Evolutionary conservation across 2,329 filamentous ascomycete species (phyloP).

Genomic region (Trematosphaeria pertusa): DNA sequence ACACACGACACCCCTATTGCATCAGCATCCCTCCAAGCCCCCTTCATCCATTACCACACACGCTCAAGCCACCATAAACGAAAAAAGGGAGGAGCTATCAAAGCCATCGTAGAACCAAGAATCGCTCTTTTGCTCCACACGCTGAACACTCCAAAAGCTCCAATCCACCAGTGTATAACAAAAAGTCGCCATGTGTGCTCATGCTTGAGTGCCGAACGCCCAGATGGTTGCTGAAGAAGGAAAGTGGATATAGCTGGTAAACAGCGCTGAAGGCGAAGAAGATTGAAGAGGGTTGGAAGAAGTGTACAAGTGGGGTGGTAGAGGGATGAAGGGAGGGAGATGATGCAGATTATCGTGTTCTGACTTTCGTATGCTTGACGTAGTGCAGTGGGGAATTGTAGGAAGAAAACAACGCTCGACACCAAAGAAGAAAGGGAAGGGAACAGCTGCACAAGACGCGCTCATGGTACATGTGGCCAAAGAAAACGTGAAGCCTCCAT

Average conservation of each 20-base stretch:
- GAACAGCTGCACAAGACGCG: conserved; percentile 13
- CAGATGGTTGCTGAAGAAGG: conserved; percentile 7
- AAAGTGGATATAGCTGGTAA: neutral
- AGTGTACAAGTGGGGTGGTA: conserved; percentile 9
- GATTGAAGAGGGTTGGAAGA: conserved; percentile 13
- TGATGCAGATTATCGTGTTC: conserved; percentile 4
- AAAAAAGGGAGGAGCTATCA: conserved; percentile 24
- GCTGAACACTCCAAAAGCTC: conserved; percentile 12
- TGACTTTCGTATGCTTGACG: neutral
- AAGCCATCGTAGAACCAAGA: conserved; percentile 23
- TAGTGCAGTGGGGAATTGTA: neutral
- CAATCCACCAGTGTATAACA: conserved; percentile 22
- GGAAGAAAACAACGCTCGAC: conserved; percentile 1
- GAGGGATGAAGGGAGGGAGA: conserved; percentile 1
- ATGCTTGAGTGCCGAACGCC: conserved; percentile 19
- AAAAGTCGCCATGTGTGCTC: conserved; percentile 22
- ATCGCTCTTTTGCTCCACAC: conserved; percentile 1
- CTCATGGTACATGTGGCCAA: neutral
- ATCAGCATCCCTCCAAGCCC: conserved; percentile 5
- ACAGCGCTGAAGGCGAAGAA: neutral
- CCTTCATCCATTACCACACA: conserved; percentile 16
- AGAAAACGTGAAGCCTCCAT: neutral
- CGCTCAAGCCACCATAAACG: conserved; percentile 2
- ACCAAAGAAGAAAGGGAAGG: conserved; percentile 17
- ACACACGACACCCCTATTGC: conserved; percentile 11